phyloP scores from a whole-genome alignment of 2,329 filamentous ascomycete species.

The Ramularia endophylla region DNA sequence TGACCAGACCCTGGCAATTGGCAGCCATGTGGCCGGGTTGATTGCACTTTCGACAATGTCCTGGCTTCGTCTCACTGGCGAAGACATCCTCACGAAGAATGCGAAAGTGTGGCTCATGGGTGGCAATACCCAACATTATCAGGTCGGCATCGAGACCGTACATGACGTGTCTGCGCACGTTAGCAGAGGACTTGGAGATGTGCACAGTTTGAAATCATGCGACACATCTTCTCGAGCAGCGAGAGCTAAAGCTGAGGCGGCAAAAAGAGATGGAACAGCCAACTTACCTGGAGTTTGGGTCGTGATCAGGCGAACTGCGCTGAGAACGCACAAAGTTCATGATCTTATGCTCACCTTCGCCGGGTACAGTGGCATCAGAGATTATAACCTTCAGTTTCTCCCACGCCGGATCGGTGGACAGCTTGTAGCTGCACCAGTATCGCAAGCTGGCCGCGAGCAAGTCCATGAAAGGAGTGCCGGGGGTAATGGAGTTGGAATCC shows the following conservation, averaged over 20 bases:
- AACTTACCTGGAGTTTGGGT: constrained; percentile 68
- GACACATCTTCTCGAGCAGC: constrained; percentile 6
- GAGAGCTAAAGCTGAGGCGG: constrained; percentile 10
- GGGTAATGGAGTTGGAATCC: constrained; percentile 84
- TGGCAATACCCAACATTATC: constrained; percentile 96
- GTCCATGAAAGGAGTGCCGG: constrained; percentile 98
- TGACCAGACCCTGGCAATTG: constrained; percentile 73
- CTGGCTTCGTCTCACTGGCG: constrained; percentile 75
- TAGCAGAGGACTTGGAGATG: constrained; percentile 12
- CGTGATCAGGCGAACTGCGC: constrained; percentile 79
- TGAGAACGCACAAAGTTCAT: constrained; percentile 98
- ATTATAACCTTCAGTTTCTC: constrained; percentile 96
- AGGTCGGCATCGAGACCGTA: constrained; percentile 97
- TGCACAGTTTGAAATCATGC: not conserved
- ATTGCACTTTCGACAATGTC: constrained; percentile 81
- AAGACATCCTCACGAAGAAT: constrained; percentile 97
- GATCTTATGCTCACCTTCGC: constrained; percentile 98
- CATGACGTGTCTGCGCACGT: constrained; percentile 72
- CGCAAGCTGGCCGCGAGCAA: constrained; percentile 82
- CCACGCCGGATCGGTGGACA: constrained; percentile 96
- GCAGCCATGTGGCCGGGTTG: constrained; percentile 87
- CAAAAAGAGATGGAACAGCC: constrained; percentile 6
- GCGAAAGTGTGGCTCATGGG: constrained; percentile 94
- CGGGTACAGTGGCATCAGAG: constrained; percentile 94
- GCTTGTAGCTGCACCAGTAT: constrained; percentile 97